phyloP scores from a whole-genome alignment of 768 basidiomycete genomes.

The Plicaturopsis crispa region DNA sequence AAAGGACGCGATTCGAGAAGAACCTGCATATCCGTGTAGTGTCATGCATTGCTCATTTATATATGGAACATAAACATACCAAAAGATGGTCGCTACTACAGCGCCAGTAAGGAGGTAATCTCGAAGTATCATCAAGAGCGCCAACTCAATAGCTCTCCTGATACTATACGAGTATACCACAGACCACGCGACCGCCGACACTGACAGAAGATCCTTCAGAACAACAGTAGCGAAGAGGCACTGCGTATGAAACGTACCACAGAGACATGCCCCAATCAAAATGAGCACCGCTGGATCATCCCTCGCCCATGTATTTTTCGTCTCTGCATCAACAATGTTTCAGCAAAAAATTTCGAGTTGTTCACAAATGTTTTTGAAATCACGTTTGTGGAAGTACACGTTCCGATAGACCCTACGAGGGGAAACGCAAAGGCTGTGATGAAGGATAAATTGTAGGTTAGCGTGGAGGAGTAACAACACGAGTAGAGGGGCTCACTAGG shows the following conservation, averaged over 20 bases:
- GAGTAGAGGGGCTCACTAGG: too few species aligned
- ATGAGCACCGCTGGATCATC: conserved; percentile 96
- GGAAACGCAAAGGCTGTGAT: too few species aligned
- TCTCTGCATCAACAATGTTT: conserved; percentile 45
- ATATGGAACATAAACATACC: conserved; percentile 35
- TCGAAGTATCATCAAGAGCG: conserved; percentile 77
- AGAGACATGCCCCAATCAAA: conserved; percentile 72
- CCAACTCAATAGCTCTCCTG: conserved; percentile 51
- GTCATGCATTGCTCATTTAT: too few species aligned
- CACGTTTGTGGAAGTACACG: conserved; percentile 97
- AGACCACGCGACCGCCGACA: conserved; percentile 80
- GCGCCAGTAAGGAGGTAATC: conserved; percentile 81
- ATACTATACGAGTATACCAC: conserved; percentile 66
- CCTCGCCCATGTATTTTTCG: conserved; percentile 96
- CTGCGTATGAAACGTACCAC: conserved; percentile 38
- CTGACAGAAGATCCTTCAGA: conserved; percentile 29
- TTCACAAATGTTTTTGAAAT: conserved; percentile 17
- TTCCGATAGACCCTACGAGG: conserved; percentile 68
- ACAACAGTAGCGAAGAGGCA: background rate
- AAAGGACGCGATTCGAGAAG: conserved; percentile 61
- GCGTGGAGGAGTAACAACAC: too few species aligned
- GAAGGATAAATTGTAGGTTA: too few species aligned
- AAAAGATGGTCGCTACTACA: conserved; percentile 67
- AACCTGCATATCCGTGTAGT: conserved; percentile 34
- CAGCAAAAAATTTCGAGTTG: background rate